Evolutionary conservation across 2,329 filamentous ascomycete genomes (phyloP), one percentile per base, ranked within the genome.

Genomic region (Bipolaris sorokiniana): DNA sequence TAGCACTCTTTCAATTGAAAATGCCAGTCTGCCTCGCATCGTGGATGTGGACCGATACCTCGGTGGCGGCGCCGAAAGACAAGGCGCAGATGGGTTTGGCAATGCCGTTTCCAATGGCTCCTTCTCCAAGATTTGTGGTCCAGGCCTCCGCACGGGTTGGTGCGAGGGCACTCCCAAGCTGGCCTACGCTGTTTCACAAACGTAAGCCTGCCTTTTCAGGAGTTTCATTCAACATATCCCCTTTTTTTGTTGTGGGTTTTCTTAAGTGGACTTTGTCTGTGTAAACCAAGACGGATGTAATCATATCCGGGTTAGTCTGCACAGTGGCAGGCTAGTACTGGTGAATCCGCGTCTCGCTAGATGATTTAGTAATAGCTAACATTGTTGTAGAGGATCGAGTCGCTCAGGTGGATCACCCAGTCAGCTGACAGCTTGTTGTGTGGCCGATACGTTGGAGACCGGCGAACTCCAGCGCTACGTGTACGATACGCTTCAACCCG

Each of bases 81-180:
- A 69, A 2, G 76, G 77, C 34, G 76, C 79, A 3, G 82, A 86
- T 74, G 81, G 81, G 41, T 97, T 94, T 72, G 92, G 94, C 10
- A 88, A 98, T 74, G 84, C 87, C 9, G 81, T 93, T 34, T 93
- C 90, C 68, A 98, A 98, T 73, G 92, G 90, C 20, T 92, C 89
- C 6, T 98, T 98, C 76, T 91, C 88, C 73, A 99, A 99, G 76
- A 87, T 98, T 36, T 84, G 87, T 26, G 92, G 87, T 0, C 92
- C 94, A 0, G 95, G 94, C 0, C 77, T 90, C 48, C 83, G 94
- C 11, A 93, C 90, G 0, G 94, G 94, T n/a, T 98, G 93, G 93
- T 85, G 88, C 1, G 92, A 97, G 73, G 89, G 84, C 0, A 88
- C 86, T 5, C 79, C 82, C 50, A 87, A 84, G 65, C 77, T 90